These are phyloP conservation scores for Penicillium sp. DNA, from an alignment of 2,329 filamentous ascomycete species.

Conservation along the genomic window DNA sequence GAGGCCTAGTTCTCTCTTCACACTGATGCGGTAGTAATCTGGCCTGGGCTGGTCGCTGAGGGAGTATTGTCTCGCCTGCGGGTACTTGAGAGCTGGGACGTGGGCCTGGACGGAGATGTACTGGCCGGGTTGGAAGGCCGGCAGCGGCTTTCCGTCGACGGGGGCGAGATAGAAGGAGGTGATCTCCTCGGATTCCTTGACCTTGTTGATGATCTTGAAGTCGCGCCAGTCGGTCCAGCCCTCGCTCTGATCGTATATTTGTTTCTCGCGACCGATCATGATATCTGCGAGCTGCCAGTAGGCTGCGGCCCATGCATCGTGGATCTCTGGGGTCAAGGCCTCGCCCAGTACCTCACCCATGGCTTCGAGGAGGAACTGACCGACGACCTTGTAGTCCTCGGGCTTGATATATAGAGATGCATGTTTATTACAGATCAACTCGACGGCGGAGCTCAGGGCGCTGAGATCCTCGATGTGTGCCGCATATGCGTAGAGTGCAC, in stretches of 20 bases:
- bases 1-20: constrained; percentile 63
- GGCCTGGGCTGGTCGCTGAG: constrained; percentile 62
- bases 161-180: constrained; percentile 68
- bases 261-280: constrained; percentile 63
- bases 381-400: constrained; percentile 68
- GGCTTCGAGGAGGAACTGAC: constrained; percentile 63
- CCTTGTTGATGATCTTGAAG: constrained; percentile 63
- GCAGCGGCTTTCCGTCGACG: constrained; percentile 58
- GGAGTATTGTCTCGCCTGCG: constrained; percentile 69
- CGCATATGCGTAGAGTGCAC: constrained; percentile 67
- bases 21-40: constrained; percentile 65
- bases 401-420: constrained; percentile 65
- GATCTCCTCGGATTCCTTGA: constrained; percentile 64
- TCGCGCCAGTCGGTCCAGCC: constrained; percentile 65
- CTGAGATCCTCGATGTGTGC: constrained; percentile 66
- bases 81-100: constrained; percentile 57
- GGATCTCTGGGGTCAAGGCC: constrained; percentile 62
- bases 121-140: constrained; percentile 65
- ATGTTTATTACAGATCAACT: constrained; percentile 74
- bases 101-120: constrained; percentile 63
- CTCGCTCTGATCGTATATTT: constrained; percentile 60
- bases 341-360: constrained; percentile 65
- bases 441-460: constrained; percentile 54
- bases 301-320: constrained; percentile 65
- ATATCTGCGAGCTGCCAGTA: constrained; percentile 71